Percentiles rank a stretch among this genome's conserved stretches.
Evolutionary conservation across 2,329 filamentous ascomycete genomes (phyloP).

Genomic region (Mycosphaerella arachidis): DNA sequence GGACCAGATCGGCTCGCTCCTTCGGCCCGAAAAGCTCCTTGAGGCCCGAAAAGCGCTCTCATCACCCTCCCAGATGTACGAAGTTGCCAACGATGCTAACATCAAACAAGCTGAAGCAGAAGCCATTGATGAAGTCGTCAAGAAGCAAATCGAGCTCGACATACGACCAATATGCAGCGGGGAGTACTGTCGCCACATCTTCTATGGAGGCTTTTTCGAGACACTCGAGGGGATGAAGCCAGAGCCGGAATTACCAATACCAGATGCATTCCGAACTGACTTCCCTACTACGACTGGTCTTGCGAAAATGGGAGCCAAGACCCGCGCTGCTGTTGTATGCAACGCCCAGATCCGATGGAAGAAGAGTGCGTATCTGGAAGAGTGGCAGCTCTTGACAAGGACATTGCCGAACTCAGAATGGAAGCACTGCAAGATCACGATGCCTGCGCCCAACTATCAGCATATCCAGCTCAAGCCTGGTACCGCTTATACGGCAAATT

Average conservation of each 20-base stretch:
- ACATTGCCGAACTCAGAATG: conserved; percentile 13
- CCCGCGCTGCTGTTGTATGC: conserved; percentile 21
- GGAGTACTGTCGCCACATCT: conserved; percentile 50
- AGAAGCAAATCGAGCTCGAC: conserved; percentile 57
- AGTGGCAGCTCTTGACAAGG: conserved; percentile 22
- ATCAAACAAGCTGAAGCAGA: conserved; percentile 60
- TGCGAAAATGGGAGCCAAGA: conserved; percentile 17
- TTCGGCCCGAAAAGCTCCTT: conserved; percentile 59
- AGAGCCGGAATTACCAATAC: conserved; percentile 11
- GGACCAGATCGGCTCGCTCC: conserved; percentile 66
- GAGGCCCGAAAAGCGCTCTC: conserved; percentile 45
- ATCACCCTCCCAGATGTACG: conserved; percentile 13
- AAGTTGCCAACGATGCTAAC: conserved; percentile 24
- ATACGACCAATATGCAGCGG: conserved; percentile 54
- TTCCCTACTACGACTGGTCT: conserved; percentile 23
- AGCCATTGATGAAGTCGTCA: conserved; percentile 59
- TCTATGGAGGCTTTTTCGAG: conserved; percentile 28
- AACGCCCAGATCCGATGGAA: conserved; percentile 22
- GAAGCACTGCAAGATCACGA: conserved; percentile 24
- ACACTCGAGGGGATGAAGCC: conserved; percentile 20
- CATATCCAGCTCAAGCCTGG: conserved; percentile 29
- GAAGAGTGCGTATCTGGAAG: conserved; percentile 21
- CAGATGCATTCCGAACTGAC: conserved; percentile 21
- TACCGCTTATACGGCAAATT: conserved; percentile 22
- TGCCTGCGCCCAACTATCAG: conserved; percentile 29